phyloP scores from a whole-genome alignment of 208 protist species.

The Acanthamoeba quina region DNA sequence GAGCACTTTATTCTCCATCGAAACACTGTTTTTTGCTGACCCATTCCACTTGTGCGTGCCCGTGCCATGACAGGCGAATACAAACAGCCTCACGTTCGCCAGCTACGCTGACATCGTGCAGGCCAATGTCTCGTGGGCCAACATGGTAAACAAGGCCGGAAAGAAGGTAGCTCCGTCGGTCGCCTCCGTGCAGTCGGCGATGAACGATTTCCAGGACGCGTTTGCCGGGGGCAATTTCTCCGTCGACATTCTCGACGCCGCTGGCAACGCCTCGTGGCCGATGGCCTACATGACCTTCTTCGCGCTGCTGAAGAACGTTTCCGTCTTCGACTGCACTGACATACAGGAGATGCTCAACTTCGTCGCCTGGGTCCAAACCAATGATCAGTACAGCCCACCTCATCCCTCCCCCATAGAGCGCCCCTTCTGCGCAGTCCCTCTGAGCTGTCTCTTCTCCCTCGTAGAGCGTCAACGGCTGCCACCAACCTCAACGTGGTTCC shows the following conservation, averaged over 20 bases:
- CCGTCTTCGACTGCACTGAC: background rate
- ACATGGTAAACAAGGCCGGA: constrained; percentile 52
- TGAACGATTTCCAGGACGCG: background rate
- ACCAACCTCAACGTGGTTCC: background rate
- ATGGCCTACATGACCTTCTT: constrained; percentile 47
- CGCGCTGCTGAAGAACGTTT: background rate
- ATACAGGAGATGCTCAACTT: constrained; percentile 38
- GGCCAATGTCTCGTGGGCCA: background rate
- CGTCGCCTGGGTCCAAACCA: constrained; percentile 13
- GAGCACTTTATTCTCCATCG: background rate
- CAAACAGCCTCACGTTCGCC: background rate
- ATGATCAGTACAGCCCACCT: background rate
- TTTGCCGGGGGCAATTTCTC: background rate
- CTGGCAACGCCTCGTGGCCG: constrained; percentile 21
- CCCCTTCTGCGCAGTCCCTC: background rate
- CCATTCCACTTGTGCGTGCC: background rate
- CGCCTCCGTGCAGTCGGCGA: background rate
- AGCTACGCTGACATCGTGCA: background rate
- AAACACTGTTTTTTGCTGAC: no score
- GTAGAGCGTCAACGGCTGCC: background rate
- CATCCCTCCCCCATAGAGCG: background rate
- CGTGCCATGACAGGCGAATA: background rate
- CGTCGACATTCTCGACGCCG: constrained; percentile 33
- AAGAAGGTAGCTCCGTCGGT: background rate
- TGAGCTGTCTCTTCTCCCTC: background rate